Evolutionary conservation across 257 asterid genomes (phyloP).

Genomic region (Scutellaria galericulata): DNA sequence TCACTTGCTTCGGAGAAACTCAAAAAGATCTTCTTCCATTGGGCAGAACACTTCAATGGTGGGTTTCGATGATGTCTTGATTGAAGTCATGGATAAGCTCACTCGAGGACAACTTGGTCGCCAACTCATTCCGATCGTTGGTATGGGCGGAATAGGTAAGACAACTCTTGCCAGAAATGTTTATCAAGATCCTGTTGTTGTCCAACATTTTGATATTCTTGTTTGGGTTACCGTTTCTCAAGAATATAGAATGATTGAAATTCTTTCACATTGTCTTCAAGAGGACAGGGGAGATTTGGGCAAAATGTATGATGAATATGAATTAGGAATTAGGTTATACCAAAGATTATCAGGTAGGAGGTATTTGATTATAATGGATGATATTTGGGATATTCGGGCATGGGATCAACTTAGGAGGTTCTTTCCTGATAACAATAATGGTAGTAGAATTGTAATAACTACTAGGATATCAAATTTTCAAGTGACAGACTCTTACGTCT

Average conservation of each 20-base stretch:
- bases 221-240: constrained; percentile 25
- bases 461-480: constrained; percentile 7
- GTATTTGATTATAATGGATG: constrained; percentile 15
- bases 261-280: background rate
- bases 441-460: background rate
- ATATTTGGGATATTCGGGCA: background rate
- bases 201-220: background rate
- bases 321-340: background rate
- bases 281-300: background rate
- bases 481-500: background rate
- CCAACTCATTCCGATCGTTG: background rate
- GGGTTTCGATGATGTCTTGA: background rate
- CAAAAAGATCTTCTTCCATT: background rate
- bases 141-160: constrained; percentile 25
- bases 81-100: constrained; percentile 10
- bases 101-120: background rate
- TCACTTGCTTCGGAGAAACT: background rate
- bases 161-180: constrained; percentile 5
- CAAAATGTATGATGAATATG: background rate
- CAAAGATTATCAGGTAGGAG: background rate
- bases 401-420: background rate
- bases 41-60: background rate
- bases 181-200: background rate
- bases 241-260: background rate
- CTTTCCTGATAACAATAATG: background rate